A percentile compares a stretch with the other conserved stretches of the same genome.
These are phyloP conservation scores for Gardenia jasminoides DNA, from an alignment of 257 asterid genomes.

Conservation along the genomic window DNA sequence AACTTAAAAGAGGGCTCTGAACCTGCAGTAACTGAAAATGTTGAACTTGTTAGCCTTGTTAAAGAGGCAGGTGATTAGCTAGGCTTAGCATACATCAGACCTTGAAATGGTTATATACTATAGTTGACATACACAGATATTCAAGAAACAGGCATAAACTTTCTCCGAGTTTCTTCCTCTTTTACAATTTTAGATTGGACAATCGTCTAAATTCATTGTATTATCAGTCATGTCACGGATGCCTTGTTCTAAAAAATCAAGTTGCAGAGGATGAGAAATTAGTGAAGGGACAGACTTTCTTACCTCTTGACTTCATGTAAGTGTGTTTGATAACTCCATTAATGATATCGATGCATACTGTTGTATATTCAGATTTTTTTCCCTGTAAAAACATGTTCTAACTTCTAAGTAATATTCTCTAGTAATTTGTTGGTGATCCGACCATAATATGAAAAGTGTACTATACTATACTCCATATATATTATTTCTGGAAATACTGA, in stretches of 20 bases:
- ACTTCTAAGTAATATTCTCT: too few relatives aligned
- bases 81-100: slow-evolving; percentile 14
- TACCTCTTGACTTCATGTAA: not conserved
- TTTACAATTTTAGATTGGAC: not conserved
- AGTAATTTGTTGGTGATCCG: not conserved
- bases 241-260: not conserved
- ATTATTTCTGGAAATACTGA: too few relatives aligned
- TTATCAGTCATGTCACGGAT: not conserved
- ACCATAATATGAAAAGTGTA: too few relatives aligned
- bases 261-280: too few relatives aligned
- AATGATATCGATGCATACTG: not conserved
- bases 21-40: slow-evolving; percentile 35
- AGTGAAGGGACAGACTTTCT: not conserved
- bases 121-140: not conserved
- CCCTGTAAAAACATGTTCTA: not conserved
- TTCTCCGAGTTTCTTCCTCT: not conserved
- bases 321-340: not conserved
- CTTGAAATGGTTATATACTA: not conserved
- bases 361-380: not conserved
- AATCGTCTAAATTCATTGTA: not conserved
- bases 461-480: too few relatives aligned
- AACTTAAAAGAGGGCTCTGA: slow-evolving; percentile 36
- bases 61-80: slow-evolving; percentile 34
- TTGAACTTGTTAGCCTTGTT: slow-evolving; percentile 81
- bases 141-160: not conserved